phyloP scores from a whole-genome alignment of 352 stramenopile genomes.

The Phytophthora aleatoria region DNA sequence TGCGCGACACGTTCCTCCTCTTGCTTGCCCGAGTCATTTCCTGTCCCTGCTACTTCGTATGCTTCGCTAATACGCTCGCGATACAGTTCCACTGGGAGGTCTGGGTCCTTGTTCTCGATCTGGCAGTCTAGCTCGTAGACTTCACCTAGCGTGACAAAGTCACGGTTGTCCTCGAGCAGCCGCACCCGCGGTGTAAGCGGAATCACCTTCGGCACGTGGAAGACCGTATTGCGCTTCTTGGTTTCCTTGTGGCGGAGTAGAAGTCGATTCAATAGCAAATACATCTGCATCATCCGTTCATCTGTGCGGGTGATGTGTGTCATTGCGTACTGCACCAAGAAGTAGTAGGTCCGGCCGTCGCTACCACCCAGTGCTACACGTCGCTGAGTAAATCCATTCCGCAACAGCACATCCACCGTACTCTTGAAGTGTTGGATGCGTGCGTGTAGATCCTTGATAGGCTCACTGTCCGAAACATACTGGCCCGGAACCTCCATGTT shows the following conservation, averaged over 20 bases:
- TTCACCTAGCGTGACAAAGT: conserved; percentile 87
- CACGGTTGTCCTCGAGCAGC: conserved; percentile 83
- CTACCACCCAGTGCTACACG: conserved; percentile 90
- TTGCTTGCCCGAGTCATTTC: conserved; percentile 44
- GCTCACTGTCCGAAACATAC: conserved; percentile 91
- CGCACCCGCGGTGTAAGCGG: conserved; percentile 91
- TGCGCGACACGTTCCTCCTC: conserved; percentile 68
- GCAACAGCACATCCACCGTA: conserved; percentile 81
- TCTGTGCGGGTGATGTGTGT: conserved; percentile 94
- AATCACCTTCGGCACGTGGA: conserved; percentile 92
- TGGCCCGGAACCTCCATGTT: conserved; percentile 92
- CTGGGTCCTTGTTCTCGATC: conserved; percentile 69
- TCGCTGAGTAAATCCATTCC: conserved; percentile 92
- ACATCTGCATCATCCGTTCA: conserved; percentile 95
- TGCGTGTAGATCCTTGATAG: conserved; percentile 91
- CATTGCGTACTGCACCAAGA: conserved; percentile 93
- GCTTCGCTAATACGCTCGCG: conserved; percentile 75
- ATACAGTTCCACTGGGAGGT: conserved; percentile 82
- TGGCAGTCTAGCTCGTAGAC: conserved; percentile 86
- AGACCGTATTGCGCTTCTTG: conserved; percentile 86
- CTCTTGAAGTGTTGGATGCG: conserved; percentile 91
- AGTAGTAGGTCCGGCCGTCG: conserved; percentile 90
- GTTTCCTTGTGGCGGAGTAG: conserved; percentile 88
- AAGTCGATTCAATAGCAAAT: conserved; percentile 88
- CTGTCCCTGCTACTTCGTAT: conserved; percentile 45